A percentile compares a stretch with the other conserved stretches of the same genome.
phyloP scores from a whole-genome alignment of 2,329 filamentous ascomycete genomes.

The Diaporthe helianthi region DNA sequence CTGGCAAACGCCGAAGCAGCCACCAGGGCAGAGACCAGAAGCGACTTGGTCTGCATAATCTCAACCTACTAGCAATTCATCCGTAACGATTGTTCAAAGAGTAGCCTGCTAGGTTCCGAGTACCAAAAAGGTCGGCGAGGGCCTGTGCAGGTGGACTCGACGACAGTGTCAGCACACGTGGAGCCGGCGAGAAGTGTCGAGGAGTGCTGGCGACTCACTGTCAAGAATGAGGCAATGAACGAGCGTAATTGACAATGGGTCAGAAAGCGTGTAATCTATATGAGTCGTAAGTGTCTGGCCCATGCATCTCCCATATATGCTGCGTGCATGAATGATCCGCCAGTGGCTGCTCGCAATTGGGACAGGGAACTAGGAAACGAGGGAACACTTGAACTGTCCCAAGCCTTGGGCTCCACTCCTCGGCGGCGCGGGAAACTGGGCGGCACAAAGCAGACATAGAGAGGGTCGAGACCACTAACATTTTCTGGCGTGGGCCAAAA shows the following conservation, averaged over 20 bases:
- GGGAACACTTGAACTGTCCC: conserved; percentile 8
- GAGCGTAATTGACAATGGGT: conserved; percentile 66
- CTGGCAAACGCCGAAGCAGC: conserved; percentile 54
- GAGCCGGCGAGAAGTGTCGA: conserved; percentile 29
- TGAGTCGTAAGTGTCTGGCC: conserved; percentile 36
- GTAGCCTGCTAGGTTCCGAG: conserved; percentile 16
- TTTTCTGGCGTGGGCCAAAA: conserved; percentile 21
- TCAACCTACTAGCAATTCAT: conserved; percentile 32
- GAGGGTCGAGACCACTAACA: conserved; percentile 6
- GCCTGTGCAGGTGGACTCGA: conserved; percentile 23
- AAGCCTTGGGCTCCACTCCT: conserved; percentile 18
- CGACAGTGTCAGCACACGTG: conserved; percentile 37
- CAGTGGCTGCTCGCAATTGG: conserved; percentile 37
- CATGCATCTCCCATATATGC: conserved; percentile 14
- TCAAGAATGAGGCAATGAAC: conserved; percentile 56
- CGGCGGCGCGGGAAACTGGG: conserved; percentile 3
- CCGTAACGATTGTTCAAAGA: conserved; percentile 21
- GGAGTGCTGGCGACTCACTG: conserved; percentile 47
- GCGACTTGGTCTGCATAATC: conserved; percentile 59
- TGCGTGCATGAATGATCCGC: conserved; percentile 43
- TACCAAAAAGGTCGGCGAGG: conserved; percentile 19
- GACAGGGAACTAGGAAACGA: conserved; percentile 6
- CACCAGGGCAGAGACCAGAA: conserved; percentile 57
- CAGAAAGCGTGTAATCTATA: conserved; percentile 58
- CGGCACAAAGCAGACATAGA: neutral